Conservation (phyloP, 2,329 filamentous ascomycete species). For the Botrytis tulipae region DNA sequence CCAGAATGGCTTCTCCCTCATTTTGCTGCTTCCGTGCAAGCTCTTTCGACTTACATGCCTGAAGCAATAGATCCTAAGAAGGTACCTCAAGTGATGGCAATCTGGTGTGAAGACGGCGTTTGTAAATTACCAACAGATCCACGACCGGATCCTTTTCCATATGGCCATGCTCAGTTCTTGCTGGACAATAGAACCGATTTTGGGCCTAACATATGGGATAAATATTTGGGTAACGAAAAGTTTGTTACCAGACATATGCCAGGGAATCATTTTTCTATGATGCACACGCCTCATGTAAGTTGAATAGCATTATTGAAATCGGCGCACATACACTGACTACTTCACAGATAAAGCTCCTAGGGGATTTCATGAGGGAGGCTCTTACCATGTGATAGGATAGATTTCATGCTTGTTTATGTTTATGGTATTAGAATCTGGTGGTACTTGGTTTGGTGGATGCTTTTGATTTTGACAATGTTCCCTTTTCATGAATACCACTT, state of each 20-base stretch:
- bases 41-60: conserved; percentile 18
- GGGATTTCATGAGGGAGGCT: conserved; percentile 18
- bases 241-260: conserved; percentile 46
- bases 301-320: not conserved
- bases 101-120: conserved; percentile 21
- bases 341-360: conserved; percentile 14
- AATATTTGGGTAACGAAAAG: conserved; percentile 17
- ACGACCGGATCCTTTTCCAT: conserved; percentile 18
- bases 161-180: conserved; percentile 18
- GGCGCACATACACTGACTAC: not conserved
- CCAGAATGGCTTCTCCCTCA: conserved; percentile 42
- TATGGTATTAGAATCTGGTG: conserved; percentile 8
- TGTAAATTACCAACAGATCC: conserved; percentile 44
- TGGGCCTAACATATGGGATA: conserved; percentile 20
- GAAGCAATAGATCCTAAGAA: conserved; percentile 15
- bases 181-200: conserved; percentile 21
- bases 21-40: conserved; percentile 14
- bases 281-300: conserved; percentile 40
- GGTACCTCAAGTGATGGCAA: conserved; percentile 17
- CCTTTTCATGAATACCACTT: not conserved
- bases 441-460: not conserved
- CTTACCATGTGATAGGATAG: conserved; percentile 9
- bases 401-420: not conserved
- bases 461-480: not conserved
- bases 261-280: conserved; percentile 33